phyloP scores from a whole-genome alignment of 768 basidiomycete genomes.

The Xerocomus brunneocitrinus region DNA sequence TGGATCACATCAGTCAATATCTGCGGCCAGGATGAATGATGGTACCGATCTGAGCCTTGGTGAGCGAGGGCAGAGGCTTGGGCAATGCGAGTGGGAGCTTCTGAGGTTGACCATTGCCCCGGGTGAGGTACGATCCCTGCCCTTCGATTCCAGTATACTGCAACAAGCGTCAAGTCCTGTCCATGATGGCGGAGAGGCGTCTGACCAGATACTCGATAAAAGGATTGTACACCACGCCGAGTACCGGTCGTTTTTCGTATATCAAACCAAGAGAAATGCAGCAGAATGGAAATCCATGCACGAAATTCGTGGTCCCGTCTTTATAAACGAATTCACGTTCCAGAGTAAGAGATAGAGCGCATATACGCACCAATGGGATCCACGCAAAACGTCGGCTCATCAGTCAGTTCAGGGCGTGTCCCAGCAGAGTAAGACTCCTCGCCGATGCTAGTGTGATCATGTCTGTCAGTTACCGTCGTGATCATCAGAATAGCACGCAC shows the following conservation, averaged over 20 bases:
- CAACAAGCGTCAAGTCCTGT: neutral
- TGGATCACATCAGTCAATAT: constrained; percentile 21
- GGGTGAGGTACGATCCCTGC: constrained; percentile 73
- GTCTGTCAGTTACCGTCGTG: neutral
- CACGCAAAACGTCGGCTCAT: constrained; percentile 92
- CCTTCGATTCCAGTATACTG: constrained; percentile 78
- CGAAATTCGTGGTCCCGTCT: constrained; percentile 90
- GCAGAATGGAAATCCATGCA: constrained; percentile 81
- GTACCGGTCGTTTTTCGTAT: constrained; percentile 71
- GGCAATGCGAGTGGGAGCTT: constrained; percentile 64
- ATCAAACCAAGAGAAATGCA: constrained; percentile 92
- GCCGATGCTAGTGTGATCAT: constrained; percentile 59
- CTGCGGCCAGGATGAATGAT: neutral
- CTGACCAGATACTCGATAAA: constrained; percentile 78
- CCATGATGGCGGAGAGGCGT: neutral
- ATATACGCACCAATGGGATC: constrained; percentile 77
- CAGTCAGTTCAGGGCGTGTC: constrained; percentile 62
- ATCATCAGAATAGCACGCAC: constrained; percentile 45
- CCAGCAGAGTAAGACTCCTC: constrained; percentile 90
- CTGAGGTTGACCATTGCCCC: constrained; percentile 39
- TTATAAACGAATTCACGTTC: neutral
- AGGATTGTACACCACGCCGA: constrained; percentile 93
- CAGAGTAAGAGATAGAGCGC: neutral
- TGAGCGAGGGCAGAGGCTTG: constrained; percentile 62
- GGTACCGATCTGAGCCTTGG: constrained; percentile 65